Evolutionary conservation across 371 early-diverging fungal genomes (phyloP).

Genomic region (Mortierella sp.): DNA sequence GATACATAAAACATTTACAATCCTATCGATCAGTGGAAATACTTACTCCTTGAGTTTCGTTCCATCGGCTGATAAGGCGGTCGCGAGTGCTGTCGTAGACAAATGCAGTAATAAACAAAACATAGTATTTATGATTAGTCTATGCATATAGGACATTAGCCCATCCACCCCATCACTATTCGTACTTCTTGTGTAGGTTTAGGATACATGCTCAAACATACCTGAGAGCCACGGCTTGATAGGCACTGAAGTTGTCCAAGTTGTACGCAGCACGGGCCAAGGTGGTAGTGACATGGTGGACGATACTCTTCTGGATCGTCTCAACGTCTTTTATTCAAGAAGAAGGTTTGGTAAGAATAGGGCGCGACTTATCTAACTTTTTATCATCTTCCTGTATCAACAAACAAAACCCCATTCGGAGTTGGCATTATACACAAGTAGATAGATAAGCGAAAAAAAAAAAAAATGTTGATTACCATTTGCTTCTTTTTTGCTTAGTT

Average conservation of each 20-base stretch:
- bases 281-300: conserved; percentile 84
- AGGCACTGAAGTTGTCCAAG: conserved; percentile 87
- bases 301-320: conserved; percentile 80
- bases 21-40: background rate
- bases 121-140: background rate
- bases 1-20: background rate
- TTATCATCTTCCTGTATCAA: background rate
- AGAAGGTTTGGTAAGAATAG: background rate
- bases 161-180: background rate
- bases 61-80: conserved; percentile 89
- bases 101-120: conserved; percentile 5
- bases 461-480: conserved; percentile 27
- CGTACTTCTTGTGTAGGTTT: too few relatives aligned
- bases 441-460: background rate
- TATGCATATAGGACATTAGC: too few relatives aligned
- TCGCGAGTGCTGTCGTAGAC: conserved; percentile 77
- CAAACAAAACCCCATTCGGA: conserved; percentile 3
- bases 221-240: conserved; percentile 88
- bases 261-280: conserved; percentile 84
- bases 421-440: background rate
- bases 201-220: conserved; percentile 37
- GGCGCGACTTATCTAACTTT: background rate
- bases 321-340: conserved; percentile 62
- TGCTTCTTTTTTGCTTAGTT: conserved; percentile 51
- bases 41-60: conserved; percentile 81